Evolutionary conservation across 2,329 filamentous ascomycete genomes (phyloP), one percentile per base, ranked within the genome.

Genomic region (Chaetoscypha palmicola): DNA sequence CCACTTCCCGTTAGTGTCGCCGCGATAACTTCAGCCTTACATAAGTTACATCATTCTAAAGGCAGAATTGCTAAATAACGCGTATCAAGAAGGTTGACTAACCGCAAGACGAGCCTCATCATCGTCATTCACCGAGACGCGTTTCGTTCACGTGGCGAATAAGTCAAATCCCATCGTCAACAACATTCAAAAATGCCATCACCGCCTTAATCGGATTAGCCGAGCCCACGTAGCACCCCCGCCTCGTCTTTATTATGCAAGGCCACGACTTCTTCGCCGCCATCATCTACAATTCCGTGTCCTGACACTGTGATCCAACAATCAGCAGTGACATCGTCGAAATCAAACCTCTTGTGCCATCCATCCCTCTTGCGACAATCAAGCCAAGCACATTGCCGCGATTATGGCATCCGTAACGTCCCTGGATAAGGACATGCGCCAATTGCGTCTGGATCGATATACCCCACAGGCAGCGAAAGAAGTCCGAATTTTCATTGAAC

Each of bases 341-440:
- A 10, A n/a, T 17, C 31, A 34, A 34, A 16, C 4, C 21, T 17
- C n/a, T 28, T 14, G 41, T 30, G n/a, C 26, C 43, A 46, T 46
- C 37, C 26, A 38, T 41, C 30, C 9, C 17, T 41, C 16, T 26
- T 33, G 28, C 21, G 28, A 23, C 30, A 20, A 38, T 26, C 17
- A 11, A 38, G 33, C 41, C 38, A 20, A 45, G 17, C 16, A 50
- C 9, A 20, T 41, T 16, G 28, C 33, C 33, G 22, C 47, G 49
- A 55, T 32, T 41, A 97, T 97, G 91, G 90, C 91, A 57, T 95
- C 91, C 30, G 91, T 97, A 23, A 78, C 87, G 52, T 95, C 88
- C 51, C 73, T 98, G 49, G 92, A 97, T 68, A 91, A 91, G 66
- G 92, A 98, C 71, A 76, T 98, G 79, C 86, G 87, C 74, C 89